Percentiles rank a stretch among this genome's conserved stretches.
phyloP scores from a whole-genome alignment of 106 monocot species.

The Dactylorhiza incarnata region DNA sequence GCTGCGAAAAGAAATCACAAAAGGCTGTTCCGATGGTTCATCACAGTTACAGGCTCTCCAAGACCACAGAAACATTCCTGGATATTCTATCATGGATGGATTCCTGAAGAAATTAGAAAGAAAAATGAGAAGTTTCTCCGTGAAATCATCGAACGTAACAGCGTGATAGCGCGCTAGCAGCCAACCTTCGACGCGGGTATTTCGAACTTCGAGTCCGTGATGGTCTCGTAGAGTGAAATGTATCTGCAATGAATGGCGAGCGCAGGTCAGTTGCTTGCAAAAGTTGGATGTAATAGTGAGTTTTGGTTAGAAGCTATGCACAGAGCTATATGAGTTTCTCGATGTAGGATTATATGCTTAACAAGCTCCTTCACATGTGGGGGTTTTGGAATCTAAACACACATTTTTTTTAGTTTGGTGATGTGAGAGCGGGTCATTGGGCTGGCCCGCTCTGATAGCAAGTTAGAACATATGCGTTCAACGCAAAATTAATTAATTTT shows the following conservation, averaged over 20 bases:
- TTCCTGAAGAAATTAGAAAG: conserved; percentile 25
- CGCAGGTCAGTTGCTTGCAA: neutral
- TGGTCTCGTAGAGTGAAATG: conserved; percentile 63
- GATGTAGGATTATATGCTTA: too few species aligned
- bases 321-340: too few species aligned
- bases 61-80: conserved; percentile 37
- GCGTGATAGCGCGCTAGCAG: neutral
- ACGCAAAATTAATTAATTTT: too few species aligned
- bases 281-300: neutral
- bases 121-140: neutral
- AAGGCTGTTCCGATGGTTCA: neutral
- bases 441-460: too few species aligned
- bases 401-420: too few species aligned
- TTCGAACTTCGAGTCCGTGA: conserved; percentile 50
- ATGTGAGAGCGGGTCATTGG: too few species aligned
- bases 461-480: too few species aligned
- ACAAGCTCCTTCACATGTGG: too few species aligned
- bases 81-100: conserved; percentile 65
- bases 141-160: neutral
- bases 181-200: conserved; percentile 40
- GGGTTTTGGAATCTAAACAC: too few species aligned
- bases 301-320: too few species aligned
- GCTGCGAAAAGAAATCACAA: too few species aligned
- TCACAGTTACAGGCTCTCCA: conserved; percentile 14
- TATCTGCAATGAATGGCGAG: conserved; percentile 27